Evolutionary conservation across 108 stramenopile species (phyloP).

Genomic region (Tribonema minus): DNA sequence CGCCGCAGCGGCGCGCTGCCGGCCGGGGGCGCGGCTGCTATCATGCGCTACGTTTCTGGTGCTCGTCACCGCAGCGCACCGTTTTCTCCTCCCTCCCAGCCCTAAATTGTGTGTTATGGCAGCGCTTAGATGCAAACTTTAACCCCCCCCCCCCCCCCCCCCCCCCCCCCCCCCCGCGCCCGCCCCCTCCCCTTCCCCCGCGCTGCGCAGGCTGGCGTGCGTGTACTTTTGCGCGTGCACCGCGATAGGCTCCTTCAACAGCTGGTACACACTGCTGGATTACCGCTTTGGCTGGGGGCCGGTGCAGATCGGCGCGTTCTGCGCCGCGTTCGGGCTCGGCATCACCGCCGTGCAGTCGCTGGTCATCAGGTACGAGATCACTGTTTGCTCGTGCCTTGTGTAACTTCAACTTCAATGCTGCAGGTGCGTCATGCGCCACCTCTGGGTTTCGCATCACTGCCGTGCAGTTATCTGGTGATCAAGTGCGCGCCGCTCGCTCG

Average conservation of each 20-base stretch:
- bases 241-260: not conserved
- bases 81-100: too few species aligned
- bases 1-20: too few species aligned
- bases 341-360: not conserved
- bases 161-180: not conserved
- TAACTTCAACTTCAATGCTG: not conserved
- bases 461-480: not conserved
- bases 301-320: not conserved
- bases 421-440: not conserved
- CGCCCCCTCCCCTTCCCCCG: not conserved
- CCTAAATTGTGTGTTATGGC: too few species aligned
- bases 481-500: not conserved
- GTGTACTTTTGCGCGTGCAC: not conserved
- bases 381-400: not conserved
- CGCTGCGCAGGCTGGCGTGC: not conserved
- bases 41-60: too few species aligned
- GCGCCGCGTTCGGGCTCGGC: not conserved
- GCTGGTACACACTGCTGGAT: constrained; percentile 25
- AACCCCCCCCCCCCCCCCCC: too few species aligned
- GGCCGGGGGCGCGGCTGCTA: too few species aligned
- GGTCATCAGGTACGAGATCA: not conserved
- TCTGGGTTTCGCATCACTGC: not conserved
- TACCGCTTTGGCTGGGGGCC: constrained; percentile 31
- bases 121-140: too few species aligned
- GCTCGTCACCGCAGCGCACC: too few species aligned